Conservation (phyloP, 176 grass and related monocot genomes). For the Cocos nucifera region DNA sequence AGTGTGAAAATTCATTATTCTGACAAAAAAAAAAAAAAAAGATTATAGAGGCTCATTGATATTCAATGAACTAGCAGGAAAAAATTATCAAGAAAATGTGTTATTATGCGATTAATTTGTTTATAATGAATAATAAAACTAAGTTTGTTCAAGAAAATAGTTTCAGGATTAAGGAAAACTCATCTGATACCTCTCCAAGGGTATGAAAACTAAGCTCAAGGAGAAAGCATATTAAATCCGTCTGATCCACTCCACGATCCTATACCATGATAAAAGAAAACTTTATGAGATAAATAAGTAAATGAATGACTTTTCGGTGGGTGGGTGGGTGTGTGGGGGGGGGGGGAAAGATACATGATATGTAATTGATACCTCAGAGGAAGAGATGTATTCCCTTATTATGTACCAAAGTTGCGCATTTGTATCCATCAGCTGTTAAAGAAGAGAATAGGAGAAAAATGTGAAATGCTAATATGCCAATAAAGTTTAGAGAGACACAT, state of each 20-base stretch:
- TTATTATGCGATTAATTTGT: too few relatives aligned
- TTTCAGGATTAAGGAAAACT: too few relatives aligned
- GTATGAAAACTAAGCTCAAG: conserved; percentile 95
- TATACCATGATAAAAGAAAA: conserved; percentile 23
- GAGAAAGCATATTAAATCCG: conserved; percentile 88
- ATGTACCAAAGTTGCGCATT: conserved; percentile 96
- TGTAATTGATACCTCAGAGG: conserved; percentile 59
- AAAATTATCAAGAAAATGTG: too few relatives aligned
- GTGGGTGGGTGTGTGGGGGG: too few relatives aligned
- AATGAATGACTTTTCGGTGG: too few relatives aligned
- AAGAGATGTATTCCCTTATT: conserved; percentile 97
- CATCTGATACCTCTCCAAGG: conserved; percentile 46
- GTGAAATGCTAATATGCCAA: conserved; percentile 10
- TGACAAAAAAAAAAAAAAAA: too few relatives aligned
- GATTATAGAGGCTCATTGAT: too few relatives aligned
- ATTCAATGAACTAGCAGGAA: too few relatives aligned
- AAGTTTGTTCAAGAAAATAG: too few relatives aligned
- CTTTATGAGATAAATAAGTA: too few relatives aligned
- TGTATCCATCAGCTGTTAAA: conserved; percentile 85
- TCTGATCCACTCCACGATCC: conserved; percentile 86
- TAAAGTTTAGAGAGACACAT: conserved; percentile 21
- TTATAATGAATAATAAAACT: too few relatives aligned
- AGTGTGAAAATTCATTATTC: too few relatives aligned
- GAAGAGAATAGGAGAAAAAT: conserved; percentile 20
- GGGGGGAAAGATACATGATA: conserved; percentile 4